These are phyloP conservation scores for Pisolithus orientalis DNA, from an alignment of 768 basidiomycete species.

Conservation along the genomic window DNA sequence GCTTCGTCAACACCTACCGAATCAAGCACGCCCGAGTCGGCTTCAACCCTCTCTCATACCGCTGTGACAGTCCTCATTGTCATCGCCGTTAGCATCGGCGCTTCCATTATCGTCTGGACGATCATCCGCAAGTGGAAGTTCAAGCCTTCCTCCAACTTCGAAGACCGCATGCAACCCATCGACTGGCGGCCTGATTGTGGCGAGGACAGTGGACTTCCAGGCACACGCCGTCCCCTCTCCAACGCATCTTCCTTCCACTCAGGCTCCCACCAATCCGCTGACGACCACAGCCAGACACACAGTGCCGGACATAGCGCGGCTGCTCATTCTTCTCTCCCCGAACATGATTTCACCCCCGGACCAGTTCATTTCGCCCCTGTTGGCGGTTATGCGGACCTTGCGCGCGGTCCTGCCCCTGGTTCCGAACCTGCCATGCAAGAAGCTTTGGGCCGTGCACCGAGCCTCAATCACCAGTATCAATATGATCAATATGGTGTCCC, in stretches of 20 bases:
- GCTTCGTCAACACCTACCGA: slow-evolving; percentile 16
- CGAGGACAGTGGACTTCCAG: slow-evolving; percentile 38
- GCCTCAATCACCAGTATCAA: slow-evolving; percentile 38
- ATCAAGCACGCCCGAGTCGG: slow-evolving; percentile 11
- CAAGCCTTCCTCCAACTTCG: slow-evolving; percentile 71
- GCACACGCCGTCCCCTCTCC: slow-evolving; percentile 46
- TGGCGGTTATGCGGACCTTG: slow-evolving; percentile 77
- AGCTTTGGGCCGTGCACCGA: slow-evolving; percentile 30
- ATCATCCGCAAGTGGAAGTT: slow-evolving; percentile 92
- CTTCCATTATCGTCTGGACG: slow-evolving; percentile 74
- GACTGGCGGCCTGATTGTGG: slow-evolving; percentile 71
- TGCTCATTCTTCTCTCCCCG: slow-evolving; percentile 44
- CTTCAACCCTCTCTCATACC: slow-evolving; percentile 37
- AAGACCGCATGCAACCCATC: slow-evolving; percentile 80
- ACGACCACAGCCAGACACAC: slow-evolving; percentile 30
- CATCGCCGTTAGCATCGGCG: slow-evolving; percentile 63
- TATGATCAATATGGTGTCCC: slow-evolving; percentile 55
- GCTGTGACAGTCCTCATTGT: slow-evolving; percentile 60
- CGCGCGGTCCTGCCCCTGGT: slow-evolving; percentile 67
- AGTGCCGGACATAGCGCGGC: slow-evolving; percentile 19
- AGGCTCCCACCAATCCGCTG: slow-evolving; percentile 27
- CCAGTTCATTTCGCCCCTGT: slow-evolving; percentile 52
- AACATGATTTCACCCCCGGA: slow-evolving; percentile 75
- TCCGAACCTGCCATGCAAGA: slow-evolving; percentile 53
- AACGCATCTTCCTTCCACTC: slow-evolving; percentile 70